Conservation (phyloP, 2,329 filamentous ascomycete species). For the Cordyceps fumosorosea region DNA sequence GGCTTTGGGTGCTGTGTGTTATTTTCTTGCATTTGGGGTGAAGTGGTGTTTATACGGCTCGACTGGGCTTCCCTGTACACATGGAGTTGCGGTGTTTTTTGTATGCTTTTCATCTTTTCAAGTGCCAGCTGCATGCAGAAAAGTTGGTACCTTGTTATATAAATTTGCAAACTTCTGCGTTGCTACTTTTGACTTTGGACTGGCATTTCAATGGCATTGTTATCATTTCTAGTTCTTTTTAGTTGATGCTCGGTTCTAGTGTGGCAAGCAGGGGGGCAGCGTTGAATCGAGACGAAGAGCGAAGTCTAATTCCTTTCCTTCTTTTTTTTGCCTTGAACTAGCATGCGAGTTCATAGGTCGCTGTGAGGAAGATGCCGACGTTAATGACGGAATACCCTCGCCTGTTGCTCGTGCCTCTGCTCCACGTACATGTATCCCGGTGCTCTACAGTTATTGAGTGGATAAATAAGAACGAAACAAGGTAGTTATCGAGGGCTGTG, state of each 20-base stretch:
- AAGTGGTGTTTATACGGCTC: background rate
- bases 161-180: background rate
- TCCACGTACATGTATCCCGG: no score
- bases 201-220: background rate
- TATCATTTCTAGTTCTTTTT: no score
- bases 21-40: background rate
- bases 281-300: background rate
- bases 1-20: background rate
- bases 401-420: no score
- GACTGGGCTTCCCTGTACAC: conserved; percentile 4
- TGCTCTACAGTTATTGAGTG: no score
- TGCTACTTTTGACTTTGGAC: background rate
- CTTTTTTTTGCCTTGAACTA: background rate
- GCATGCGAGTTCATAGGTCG: no score
- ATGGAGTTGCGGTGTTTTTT: conserved; percentile 8
- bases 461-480: no score
- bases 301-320: background rate
- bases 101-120: background rate
- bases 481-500: no score
- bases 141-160: conserved; percentile 6
- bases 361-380: no score
- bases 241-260: background rate
- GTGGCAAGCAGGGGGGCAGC: background rate
- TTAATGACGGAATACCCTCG: no score
- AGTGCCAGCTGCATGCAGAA: conserved; percentile 1